Conservation (phyloP, 305 asterid genomes). For the Fraxinus floribunda region DNA sequence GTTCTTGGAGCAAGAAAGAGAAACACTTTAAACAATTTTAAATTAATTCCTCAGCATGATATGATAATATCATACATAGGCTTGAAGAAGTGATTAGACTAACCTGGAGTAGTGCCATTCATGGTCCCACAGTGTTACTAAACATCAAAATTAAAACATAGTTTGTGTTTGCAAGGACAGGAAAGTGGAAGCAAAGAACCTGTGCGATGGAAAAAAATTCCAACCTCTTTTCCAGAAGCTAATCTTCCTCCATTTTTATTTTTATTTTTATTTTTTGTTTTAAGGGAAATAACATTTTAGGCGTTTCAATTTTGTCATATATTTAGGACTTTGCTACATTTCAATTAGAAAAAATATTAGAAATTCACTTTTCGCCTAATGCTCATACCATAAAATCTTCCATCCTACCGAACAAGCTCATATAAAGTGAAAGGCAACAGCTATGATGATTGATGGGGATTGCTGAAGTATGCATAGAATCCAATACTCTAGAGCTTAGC, state of each 20-base stretch:
- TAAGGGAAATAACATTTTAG: not conserved
- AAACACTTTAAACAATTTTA: not conserved
- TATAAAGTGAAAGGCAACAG: constrained; percentile 2
- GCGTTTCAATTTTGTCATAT: not conserved
- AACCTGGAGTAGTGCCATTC: not conserved
- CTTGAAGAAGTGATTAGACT: constrained; percentile 2
- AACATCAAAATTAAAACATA: not conserved
- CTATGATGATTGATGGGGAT: not conserved
- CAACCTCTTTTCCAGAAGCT: not conserved
- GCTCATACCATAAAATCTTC: not conserved
- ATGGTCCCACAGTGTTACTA: constrained; percentile 2
- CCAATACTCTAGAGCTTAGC: not conserved
- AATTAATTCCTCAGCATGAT: not conserved
- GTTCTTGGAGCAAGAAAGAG: not conserved
- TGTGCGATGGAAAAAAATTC: not conserved
- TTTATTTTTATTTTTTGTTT: not conserved
- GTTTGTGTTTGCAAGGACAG: not conserved
- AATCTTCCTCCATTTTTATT: not conserved
- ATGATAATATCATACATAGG: not conserved
- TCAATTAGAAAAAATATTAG: not conserved
- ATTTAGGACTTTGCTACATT: not conserved
- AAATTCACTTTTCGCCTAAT: not conserved
- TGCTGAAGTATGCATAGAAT: not conserved
- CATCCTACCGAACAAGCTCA: not conserved
- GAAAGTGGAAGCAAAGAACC: not conserved